These are phyloP conservation scores for Nicotiana benthamiana DNA, from an alignment of 257 asterid species.

Conservation along the genomic window DNA sequence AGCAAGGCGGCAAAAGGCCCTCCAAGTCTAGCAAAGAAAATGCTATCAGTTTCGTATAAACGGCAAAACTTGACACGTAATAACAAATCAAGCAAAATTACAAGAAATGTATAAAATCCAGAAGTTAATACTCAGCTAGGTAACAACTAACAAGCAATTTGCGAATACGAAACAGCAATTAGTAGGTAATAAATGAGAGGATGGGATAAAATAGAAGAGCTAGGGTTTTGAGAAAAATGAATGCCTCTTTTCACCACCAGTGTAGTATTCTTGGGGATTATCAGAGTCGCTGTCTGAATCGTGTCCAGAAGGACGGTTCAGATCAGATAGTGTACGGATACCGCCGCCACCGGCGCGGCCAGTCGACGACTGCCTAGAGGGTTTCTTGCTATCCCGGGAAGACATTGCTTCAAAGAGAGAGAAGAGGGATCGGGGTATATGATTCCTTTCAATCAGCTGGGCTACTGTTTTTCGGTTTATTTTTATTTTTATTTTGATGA, in stretches of 20 bases:
- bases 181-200: too few relatives aligned
- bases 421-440: background rate
- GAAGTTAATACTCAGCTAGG: background rate
- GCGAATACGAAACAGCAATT: background rate
- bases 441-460: too few relatives aligned
- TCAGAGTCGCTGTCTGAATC: conserved; percentile 65
- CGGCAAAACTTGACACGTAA: too few relatives aligned
- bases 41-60: too few relatives aligned
- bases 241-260: conserved; percentile 94
- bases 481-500: too few relatives aligned
- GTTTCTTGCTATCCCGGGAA: conserved; percentile 62
- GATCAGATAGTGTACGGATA: conserved; percentile 82
- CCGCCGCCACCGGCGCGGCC: conserved; percentile 42
- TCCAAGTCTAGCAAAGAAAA: too few relatives aligned
- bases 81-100: background rate
- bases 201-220: background rate
- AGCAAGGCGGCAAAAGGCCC: background rate
- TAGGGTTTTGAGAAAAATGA: conserved; percentile 14
- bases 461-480: background rate
- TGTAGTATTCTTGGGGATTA: conserved; percentile 73
- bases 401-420: conserved; percentile 26
- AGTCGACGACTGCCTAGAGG: conserved; percentile 29
- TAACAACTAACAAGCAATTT: background rate
- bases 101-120: background rate
- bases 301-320: conserved; percentile 61